Conservation (phyloP, 441 rosid genomes). For the Adansonia rubrostipa region DNA sequence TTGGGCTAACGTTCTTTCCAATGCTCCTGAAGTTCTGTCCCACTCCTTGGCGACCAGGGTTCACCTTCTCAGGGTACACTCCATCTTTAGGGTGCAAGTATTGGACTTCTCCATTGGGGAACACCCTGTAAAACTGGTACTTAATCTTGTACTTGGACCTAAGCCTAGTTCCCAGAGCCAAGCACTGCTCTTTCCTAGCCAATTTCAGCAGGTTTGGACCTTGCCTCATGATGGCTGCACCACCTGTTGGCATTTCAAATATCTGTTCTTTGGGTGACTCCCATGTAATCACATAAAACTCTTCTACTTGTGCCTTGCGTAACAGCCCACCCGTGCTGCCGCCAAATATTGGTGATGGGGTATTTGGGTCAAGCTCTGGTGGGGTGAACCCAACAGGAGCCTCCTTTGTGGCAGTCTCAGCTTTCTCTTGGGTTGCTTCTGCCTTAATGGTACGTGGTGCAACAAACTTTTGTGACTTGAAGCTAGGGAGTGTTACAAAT, state of each 20-base stretch:
- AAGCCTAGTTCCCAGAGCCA: conserved; percentile 72
- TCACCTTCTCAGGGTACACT: conserved; percentile 79
- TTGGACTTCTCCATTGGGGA: conserved; percentile 68
- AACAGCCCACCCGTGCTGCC: conserved; percentile 80
- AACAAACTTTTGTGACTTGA: conserved; percentile 38
- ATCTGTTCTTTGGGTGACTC: conserved; percentile 76
- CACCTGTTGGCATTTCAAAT: conserved; percentile 81
- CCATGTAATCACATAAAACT: conserved; percentile 87
- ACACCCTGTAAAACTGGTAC: conserved; percentile 82
- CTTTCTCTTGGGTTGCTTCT: conserved; percentile 31
- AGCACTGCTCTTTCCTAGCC: conserved; percentile 89
- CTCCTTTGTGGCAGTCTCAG: conserved; percentile 36
- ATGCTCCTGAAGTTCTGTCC: conserved; percentile 70
- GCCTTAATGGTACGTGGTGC: conserved; percentile 42
- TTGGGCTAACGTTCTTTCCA: conserved; percentile 74
- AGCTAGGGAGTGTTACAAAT: conserved; percentile 35
- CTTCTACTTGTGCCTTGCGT: conserved; percentile 77
- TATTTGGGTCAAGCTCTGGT: conserved; percentile 68
- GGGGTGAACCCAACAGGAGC: conserved; percentile 83
- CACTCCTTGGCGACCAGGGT: conserved; percentile 71
- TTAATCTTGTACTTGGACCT: conserved; percentile 85
- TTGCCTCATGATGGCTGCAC: conserved; percentile 77
- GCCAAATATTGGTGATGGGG: conserved; percentile 86
- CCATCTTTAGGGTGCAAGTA: conserved; percentile 82
- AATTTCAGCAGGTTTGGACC: conserved; percentile 78